These are phyloP conservation scores for Phytophthora sojae DNA, from an alignment of 352 stramenopile species.

Conservation along the genomic window DNA sequence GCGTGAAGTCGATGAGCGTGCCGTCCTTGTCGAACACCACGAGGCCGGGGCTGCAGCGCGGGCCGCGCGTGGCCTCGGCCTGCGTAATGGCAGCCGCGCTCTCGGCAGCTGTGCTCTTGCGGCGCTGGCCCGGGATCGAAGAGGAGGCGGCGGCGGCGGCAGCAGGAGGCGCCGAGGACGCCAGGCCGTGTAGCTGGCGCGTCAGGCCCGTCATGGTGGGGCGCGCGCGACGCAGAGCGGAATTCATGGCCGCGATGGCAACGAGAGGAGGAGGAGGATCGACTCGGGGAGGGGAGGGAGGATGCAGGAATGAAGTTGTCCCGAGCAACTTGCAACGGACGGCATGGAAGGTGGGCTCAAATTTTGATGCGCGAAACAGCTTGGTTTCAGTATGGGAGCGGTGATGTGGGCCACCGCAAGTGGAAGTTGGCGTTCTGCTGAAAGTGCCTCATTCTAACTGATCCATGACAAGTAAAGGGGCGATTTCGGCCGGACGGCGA, in stretches of 20 bases:
- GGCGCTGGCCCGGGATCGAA: conserved; percentile 17
- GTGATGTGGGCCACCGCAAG: conserved; percentile 10
- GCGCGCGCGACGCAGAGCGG: conserved; percentile 18
- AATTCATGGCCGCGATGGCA: conserved; percentile 20
- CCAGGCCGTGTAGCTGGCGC: conserved; percentile 16
- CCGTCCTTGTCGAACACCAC: conserved; percentile 92
- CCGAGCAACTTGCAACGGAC: conserved; percentile 1
- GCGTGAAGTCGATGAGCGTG: conserved; percentile 91
- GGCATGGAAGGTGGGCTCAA: background rate
- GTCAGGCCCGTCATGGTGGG: conserved; percentile 7
- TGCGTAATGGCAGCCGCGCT: conserved; percentile 34
- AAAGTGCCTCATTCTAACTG: conserved; percentile 4
- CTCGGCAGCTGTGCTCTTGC: conserved; percentile 37
- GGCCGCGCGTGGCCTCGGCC: conserved; percentile 32
- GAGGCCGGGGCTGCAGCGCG: conserved; percentile 67
- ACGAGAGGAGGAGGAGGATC: background rate
- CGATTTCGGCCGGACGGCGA: conserved; percentile 9
- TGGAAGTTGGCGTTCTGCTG: conserved; percentile 14
- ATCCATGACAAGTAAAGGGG: background rate
- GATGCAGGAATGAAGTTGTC: conserved; percentile 23
- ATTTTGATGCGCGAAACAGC: conserved; percentile 31
- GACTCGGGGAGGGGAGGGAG: conserved; percentile 6
- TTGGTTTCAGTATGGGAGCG: conserved; percentile 22
- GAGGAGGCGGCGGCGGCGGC: background rate
- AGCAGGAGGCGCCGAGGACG: conserved; percentile 9